A percentile compares a stretch with the other conserved stretches of the same genome.
phyloP scores from a whole-genome alignment of 108 stramenopile species.

The Cylindrotheca fusiformis region DNA sequence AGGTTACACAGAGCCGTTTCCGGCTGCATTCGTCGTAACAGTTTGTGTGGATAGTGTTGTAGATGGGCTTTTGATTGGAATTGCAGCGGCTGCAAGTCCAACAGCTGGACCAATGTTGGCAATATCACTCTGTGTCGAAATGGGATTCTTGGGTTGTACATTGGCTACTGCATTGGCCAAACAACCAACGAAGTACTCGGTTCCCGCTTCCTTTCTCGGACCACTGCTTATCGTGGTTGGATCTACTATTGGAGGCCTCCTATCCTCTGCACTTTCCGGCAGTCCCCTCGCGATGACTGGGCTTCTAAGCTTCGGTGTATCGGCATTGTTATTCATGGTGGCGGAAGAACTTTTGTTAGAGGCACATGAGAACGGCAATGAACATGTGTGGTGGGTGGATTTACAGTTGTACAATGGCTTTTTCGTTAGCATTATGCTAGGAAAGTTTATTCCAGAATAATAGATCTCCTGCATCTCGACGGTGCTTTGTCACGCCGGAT shows the following conservation, averaged over 20 bases:
- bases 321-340: constrained; percentile 23
- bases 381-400: constrained; percentile 30
- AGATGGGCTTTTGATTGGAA: constrained; percentile 24
- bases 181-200: background rate
- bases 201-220: constrained; percentile 4
- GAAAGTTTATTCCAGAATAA: background rate
- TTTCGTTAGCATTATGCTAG: background rate
- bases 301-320: constrained; percentile 14
- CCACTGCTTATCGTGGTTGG: constrained; percentile 5
- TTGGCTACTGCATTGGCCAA: constrained; percentile 10
- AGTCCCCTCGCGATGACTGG: constrained; percentile 1
- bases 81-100: constrained; percentile 18
- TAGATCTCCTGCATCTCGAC: too few relatives aligned
- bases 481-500: too few relatives aligned
- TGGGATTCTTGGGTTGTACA: constrained; percentile 17
- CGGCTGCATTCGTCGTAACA: constrained; percentile 1
- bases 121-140: constrained; percentile 11
- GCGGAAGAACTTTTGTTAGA: constrained; percentile 23
- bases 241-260: constrained; percentile 6
- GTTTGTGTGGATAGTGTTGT: constrained; percentile 4
- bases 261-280: background rate
- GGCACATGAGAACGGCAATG: constrained; percentile 15
- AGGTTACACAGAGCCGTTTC: constrained; percentile 5
- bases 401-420: constrained; percentile 18
- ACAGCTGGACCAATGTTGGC: constrained; percentile 14